Evolutionary conservation across 1,284 basidiomycete species (phyloP), one percentile per base, ranked within the genome.

Genomic region (Caloboletus firmus): DNA sequence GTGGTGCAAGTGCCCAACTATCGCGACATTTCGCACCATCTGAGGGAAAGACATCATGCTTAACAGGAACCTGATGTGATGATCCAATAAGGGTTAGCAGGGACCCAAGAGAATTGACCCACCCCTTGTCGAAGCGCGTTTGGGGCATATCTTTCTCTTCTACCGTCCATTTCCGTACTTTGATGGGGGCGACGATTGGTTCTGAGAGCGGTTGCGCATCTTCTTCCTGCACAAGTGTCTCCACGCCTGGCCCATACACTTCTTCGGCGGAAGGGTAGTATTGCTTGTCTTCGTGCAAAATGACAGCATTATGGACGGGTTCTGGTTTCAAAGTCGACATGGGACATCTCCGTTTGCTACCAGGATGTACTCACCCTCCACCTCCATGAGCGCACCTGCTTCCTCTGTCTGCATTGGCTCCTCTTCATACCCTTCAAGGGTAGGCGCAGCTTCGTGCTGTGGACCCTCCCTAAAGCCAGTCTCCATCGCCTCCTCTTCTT

Each of bases 211-310:
- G 94, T 71, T 99, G 97, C 4, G 92, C 85, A 68, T 99, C 97
- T 75, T 99, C 97, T 72, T 99, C 97, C 72, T 99, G 95, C 2
- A 99, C 97, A 65, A 99, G 76, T 1, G 96, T 91, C 75, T 99
- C 96, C 22, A 99, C 96, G 55, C 89, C 96, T 43, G 85, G 80
- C 9, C 96, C 97, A 70, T 99, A 99, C 1, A 96, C 86, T 46
- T 98, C 93, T 51, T 81, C 79, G 0, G 97, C 97, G 12, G 89
- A 89, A 9, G 94, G 93, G 69, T 99, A 99, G 76, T 99, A 99
- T 72, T 95, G 91, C 74, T 99, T 99, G 77, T 99, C 92, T 71
- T 99, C 97, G 67, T 99, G 96, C 52, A 98, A 77, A 44, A 98
- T 74, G 30, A 98, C 91, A 47, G 95, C 93, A 62, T 92, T 94